phyloP scores from a whole-genome alignment of 2,329 filamentous ascomycete genomes.

The Fusarium aywerte region DNA sequence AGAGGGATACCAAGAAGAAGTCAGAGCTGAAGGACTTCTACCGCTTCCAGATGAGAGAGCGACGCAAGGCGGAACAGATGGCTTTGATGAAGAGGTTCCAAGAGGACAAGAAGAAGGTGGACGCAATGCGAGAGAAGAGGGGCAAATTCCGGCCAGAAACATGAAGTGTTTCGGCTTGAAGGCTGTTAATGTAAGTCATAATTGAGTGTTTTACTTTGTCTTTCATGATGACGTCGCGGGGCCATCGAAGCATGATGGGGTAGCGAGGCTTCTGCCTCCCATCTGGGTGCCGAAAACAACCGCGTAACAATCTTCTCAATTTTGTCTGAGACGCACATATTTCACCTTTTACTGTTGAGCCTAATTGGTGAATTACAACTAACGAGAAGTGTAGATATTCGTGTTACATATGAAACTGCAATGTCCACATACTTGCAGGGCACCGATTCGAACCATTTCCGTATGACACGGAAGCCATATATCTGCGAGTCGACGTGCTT shows the following conservation, averaged over 20 bases:
- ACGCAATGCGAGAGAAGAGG: constrained; percentile 75
- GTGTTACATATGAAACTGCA: constrained; percentile 1
- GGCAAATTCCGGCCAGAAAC: constrained; percentile 68
- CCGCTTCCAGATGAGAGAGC: constrained; percentile 82
- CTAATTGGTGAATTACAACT: constrained; percentile 24
- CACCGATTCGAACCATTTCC: constrained; percentile 10
- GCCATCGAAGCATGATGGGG: constrained; percentile 56
- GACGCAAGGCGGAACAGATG: constrained; percentile 78
- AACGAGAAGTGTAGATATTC: neutral
- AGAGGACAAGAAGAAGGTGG: constrained; percentile 77
- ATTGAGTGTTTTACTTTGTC: constrained; percentile 5
- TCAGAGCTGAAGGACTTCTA: constrained; percentile 79
- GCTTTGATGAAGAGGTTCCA: constrained; percentile 77
- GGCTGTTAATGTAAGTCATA: constrained; percentile 28
- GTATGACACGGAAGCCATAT: neutral
- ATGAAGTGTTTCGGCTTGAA: constrained; percentile 40
- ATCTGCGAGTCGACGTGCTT: constrained; percentile 12
- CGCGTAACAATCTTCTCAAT: constrained; percentile 75
- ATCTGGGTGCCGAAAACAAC: constrained; percentile 68
- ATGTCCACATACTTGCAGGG: neutral
- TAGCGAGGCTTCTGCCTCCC: constrained; percentile 42
- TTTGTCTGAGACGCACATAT: constrained; percentile 59
- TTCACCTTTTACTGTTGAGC: constrained; percentile 46
- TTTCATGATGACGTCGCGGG: constrained; percentile 64
- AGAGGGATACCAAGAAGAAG: constrained; percentile 71